Evolutionary conservation across 2,329 filamentous ascomycete species (phyloP).

Genomic region (Verticillium nonalfalfae): DNA sequence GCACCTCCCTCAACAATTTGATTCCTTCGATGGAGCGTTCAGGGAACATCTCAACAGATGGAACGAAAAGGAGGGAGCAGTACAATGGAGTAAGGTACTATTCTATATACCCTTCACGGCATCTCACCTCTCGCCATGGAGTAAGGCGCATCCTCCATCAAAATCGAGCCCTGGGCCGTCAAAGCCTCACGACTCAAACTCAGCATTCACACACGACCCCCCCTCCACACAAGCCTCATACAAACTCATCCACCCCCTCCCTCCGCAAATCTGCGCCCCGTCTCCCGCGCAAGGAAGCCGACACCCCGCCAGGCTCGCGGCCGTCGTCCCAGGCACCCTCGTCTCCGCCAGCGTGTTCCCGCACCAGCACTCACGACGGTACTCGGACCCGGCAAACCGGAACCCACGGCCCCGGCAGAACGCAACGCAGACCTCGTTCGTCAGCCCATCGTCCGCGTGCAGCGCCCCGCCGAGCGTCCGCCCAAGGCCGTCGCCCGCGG

Average conservation of each 20-base stretch:
- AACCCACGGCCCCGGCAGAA: slow-evolving; percentile 10
- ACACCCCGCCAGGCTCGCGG: slow-evolving; percentile 19
- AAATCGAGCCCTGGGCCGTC: not conserved
- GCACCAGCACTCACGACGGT: slow-evolving; percentile 29
- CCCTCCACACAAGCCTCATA: slow-evolving; percentile 17
- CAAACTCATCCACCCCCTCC: slow-evolving; percentile 19
- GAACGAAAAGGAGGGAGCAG: too few relatives aligned
- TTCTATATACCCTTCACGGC: not conserved
- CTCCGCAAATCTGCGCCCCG: slow-evolving; percentile 21
- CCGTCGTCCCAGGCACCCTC: slow-evolving; percentile 12
- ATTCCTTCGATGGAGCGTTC: too few relatives aligned
- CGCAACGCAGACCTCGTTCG: slow-evolving; percentile 6
- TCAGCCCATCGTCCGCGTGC: slow-evolving; percentile 2
- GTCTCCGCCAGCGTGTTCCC: slow-evolving; percentile 20
- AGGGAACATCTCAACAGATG: too few relatives aligned
- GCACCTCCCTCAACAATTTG: too few relatives aligned
- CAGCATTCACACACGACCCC: slow-evolving; percentile 14
- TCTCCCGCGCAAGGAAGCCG: slow-evolving; percentile 27
- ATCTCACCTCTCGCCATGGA: too few relatives aligned
- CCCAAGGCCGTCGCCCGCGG: slow-evolving; percentile 14
- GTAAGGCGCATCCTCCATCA: too few relatives aligned
- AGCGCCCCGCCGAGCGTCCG: slow-evolving; percentile 13
- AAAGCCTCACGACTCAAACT: slow-evolving; percentile 7
- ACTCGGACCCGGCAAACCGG: slow-evolving; percentile 26
- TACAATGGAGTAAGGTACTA: too few relatives aligned